Evolutionary conservation across 164 flowering plant genomes (phyloP).

Genomic region (Macadamia integrifolia): DNA sequence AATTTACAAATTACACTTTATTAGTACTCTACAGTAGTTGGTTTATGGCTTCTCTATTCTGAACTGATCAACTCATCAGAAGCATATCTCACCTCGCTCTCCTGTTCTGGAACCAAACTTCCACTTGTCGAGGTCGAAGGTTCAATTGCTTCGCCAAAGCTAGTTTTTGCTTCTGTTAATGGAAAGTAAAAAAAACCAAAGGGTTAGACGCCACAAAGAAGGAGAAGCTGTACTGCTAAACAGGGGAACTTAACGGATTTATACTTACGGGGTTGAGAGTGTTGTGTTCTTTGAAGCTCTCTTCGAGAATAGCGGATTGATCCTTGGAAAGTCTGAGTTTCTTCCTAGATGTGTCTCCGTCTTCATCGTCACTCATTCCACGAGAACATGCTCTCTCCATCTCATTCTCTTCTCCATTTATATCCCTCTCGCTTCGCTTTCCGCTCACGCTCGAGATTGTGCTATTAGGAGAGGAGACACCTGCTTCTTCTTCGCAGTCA

Average conservation of each 20-base stretch:
- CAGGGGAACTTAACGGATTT: not conserved
- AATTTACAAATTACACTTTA: too few species aligned
- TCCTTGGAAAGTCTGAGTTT: constrained; percentile 29
- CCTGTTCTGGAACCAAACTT: constrained; percentile 26
- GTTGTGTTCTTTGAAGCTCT: constrained; percentile 28
- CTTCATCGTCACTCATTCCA: constrained; percentile 23
- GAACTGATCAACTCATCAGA: not conserved
- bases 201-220: not conserved
- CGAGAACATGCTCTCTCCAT: constrained; percentile 15
- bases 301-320: constrained; percentile 27
- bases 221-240: not conserved
- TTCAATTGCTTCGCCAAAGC: constrained; percentile 25
- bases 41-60: not conserved
- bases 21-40: too few species aligned
- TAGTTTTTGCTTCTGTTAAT: constrained; percentile 19
- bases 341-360: constrained; percentile 19
- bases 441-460: constrained; percentile 35
- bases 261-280: constrained; percentile 29
- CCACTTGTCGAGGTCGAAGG: constrained; percentile 26
- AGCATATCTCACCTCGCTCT: constrained; percentile 17
- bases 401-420: constrained; percentile 15
- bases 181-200: not conserved
- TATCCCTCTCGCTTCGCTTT: constrained; percentile 33
- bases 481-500: constrained; percentile 1
- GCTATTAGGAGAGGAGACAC: constrained; percentile 15